A percentile compares a stretch with the other conserved stretches of the same genome.
phyloP scores from a whole-genome alignment of 2,329 filamentous ascomycete species.

The Arachnomyces sp. region DNA sequence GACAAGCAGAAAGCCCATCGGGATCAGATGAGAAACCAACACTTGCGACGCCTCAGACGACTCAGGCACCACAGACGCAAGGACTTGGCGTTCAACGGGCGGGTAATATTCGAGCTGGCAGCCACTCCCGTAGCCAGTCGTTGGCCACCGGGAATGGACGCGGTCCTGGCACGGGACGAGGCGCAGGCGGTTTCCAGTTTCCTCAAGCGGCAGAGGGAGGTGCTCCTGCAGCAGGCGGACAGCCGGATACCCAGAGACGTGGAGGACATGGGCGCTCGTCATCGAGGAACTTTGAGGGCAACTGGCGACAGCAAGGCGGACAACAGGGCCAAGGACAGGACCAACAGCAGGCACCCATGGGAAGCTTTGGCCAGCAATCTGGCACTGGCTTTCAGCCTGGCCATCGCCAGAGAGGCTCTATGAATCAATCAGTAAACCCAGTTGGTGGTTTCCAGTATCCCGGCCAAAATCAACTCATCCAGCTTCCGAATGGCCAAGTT shows the following conservation, averaged over 20 bases:
- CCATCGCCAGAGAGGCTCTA: constrained; percentile 75
- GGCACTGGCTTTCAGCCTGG: constrained; percentile 77
- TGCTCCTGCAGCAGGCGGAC: constrained; percentile 35
- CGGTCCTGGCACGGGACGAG: constrained; percentile 54
- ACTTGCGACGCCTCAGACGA: constrained; percentile 7
- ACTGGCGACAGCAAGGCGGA: constrained; percentile 81
- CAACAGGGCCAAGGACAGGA: constrained; percentile 38
- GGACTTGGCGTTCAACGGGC: constrained; percentile 63
- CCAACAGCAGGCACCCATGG: constrained; percentile 49
- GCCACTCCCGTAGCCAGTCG: constrained; percentile 45
- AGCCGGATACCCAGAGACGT: constrained; percentile 64
- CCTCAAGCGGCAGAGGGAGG: constrained; percentile 50
- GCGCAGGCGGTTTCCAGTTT: constrained; percentile 67
- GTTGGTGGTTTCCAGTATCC: constrained; percentile 86
- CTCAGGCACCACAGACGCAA: constrained; percentile 28
- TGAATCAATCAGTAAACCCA: constrained; percentile 76
- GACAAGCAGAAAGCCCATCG: constrained; percentile 49
- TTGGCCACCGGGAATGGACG: constrained; percentile 53
- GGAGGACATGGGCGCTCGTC: constrained; percentile 73
- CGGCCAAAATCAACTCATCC: constrained; percentile 77
- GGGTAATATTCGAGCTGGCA: constrained; percentile 78
- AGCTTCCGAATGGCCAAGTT: constrained; percentile 76
- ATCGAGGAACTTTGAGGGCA: constrained; percentile 94
- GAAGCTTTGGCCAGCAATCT: constrained; percentile 56
- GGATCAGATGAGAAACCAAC: constrained; percentile 43